Conservation (phyloP, 495 filamentous ascomycete genomes). For the Bacidia rubella region DNA sequence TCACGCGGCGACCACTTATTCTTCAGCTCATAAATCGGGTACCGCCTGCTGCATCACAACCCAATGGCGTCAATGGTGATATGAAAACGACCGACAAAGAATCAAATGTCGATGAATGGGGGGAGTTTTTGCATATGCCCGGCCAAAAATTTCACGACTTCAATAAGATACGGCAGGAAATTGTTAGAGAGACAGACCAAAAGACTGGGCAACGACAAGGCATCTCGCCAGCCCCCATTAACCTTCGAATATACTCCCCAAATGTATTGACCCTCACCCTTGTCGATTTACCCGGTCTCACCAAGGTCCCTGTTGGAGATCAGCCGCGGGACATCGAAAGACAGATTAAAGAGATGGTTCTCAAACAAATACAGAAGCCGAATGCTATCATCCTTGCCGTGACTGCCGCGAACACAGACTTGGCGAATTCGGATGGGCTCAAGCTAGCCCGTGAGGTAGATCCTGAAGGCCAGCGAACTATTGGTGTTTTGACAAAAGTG, state of each 20-base stretch:
- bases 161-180: slow-evolving; percentile 98
- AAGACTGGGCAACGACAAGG: slow-evolving; percentile 95
- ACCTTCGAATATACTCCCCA: slow-evolving; percentile 92
- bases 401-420: slow-evolving; percentile 89
- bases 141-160: slow-evolving; percentile 98
- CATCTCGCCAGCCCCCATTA: slow-evolving; percentile 92
- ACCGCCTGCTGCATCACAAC: slow-evolving; percentile 34
- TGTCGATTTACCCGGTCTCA: slow-evolving; percentile 93
- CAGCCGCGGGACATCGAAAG: slow-evolving; percentile 97
- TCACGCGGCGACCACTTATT: slow-evolving; percentile 88
- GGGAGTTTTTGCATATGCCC: slow-evolving; percentile 96
- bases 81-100: slow-evolving; percentile 64
- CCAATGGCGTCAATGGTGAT: slow-evolving; percentile 67
- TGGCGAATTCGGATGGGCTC: slow-evolving; percentile 96
- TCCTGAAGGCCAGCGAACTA: slow-evolving; percentile 94
- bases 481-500: slow-evolving; percentile 97
- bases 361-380: slow-evolving; percentile 96
- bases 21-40: slow-evolving; percentile 94
- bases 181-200: slow-evolving; percentile 87
- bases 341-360: slow-evolving; percentile 95
- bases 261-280: slow-evolving; percentile 96
- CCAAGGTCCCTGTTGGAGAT: slow-evolving; percentile 95
- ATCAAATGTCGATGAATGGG: slow-evolving; percentile 91
- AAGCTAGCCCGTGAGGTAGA: slow-evolving; percentile 96
- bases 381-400: slow-evolving; percentile 98